phyloP scores from a whole-genome alignment of 495 filamentous ascomycete genomes.

The Penicillium canariense region DNA sequence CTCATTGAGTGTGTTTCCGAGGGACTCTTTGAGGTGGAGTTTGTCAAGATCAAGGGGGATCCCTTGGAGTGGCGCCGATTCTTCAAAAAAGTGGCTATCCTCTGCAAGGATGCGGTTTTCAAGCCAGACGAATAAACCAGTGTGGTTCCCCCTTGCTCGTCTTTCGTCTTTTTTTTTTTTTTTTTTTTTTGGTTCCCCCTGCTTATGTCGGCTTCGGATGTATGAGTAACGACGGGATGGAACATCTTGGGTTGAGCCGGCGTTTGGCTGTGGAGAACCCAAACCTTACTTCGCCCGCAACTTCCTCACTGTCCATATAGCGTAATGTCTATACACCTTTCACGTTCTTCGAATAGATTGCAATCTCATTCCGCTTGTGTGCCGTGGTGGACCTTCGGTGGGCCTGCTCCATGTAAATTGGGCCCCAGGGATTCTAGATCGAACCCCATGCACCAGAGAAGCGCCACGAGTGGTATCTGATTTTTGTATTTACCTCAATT shows the following conservation, averaged over 20 bases:
- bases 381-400: background rate
- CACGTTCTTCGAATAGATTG: background rate
- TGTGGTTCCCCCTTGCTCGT: conserved; percentile 4
- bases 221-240: conserved; percentile 12
- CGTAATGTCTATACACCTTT: conserved; percentile 7
- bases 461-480: background rate
- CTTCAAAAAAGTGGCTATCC: conserved; percentile 85
- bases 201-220: conserved; percentile 9
- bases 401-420: background rate
- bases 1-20: conserved; percentile 69
- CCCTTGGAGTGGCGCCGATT: conserved; percentile 95
- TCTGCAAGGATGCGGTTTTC: conserved; percentile 78
- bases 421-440: background rate
- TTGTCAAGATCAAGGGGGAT: conserved; percentile 93
- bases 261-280: conserved; percentile 12
- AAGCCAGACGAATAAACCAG: conserved; percentile 39
- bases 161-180: background rate
- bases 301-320: conserved; percentile 5
- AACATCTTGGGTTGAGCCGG: conserved; percentile 5
- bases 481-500: background rate
- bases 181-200: background rate
- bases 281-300: background rate
- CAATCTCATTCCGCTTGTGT: background rate
- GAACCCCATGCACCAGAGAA: background rate
- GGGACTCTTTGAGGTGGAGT: conserved; percentile 76